Evolutionary conservation across 345 rosid species (phyloP).

Genomic region (Citrus mangshanensis): DNA sequence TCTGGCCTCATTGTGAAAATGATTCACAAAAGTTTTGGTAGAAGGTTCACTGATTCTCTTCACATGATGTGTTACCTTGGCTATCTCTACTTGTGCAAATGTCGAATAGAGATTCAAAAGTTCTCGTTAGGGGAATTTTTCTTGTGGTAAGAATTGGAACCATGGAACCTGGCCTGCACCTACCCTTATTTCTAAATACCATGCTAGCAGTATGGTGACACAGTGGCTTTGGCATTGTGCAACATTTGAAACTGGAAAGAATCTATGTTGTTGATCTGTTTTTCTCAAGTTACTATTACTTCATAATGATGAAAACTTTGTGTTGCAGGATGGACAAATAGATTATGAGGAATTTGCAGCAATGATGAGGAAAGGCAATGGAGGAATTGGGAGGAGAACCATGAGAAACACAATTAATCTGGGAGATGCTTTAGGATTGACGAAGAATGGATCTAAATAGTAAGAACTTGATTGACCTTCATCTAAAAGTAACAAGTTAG

Average conservation of each 20-base stretch:
- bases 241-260: not conserved
- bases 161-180: not conserved
- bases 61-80: not conserved
- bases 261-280: not conserved
- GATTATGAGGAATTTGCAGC: constrained; percentile 73
- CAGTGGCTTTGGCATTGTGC: not conserved
- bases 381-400: constrained; percentile 58
- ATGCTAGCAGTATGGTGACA: not conserved
- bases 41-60: not conserved
- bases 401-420: constrained; percentile 53
- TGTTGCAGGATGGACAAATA: constrained; percentile 67
- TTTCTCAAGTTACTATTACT: not conserved
- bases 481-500: not conserved
- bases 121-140: not conserved
- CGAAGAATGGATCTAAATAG: constrained; percentile 16
- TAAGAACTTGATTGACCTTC: constrained; percentile 13
- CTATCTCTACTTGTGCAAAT: not conserved
- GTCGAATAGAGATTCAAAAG: not conserved
- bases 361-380: constrained; percentile 78
- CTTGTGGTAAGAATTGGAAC: not conserved
- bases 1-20: not conserved
- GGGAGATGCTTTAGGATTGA: constrained; percentile 36
- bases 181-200: not conserved
- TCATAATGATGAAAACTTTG: not conserved
- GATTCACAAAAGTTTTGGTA: not conserved